These are phyloP conservation scores for Ophiostoma perfectum DNA, from an alignment of 2,329 filamentous ascomycete genomes.

Conservation along the genomic window DNA sequence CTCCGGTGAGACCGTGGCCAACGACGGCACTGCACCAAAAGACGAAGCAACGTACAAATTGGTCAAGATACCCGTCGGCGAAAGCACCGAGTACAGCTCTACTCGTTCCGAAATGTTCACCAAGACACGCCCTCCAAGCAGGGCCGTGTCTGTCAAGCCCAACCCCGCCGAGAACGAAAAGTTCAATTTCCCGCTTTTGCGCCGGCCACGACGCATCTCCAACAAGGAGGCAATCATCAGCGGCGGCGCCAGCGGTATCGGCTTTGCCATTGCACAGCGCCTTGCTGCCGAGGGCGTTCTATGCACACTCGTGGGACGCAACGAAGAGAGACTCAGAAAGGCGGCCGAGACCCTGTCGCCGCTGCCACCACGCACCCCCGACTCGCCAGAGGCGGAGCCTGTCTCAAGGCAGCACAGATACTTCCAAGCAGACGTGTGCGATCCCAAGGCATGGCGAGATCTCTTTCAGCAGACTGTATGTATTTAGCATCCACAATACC, in stretches of 20 bases:
- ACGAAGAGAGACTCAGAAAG: constrained; percentile 39
- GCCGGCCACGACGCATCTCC: constrained; percentile 30
- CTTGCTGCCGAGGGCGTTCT: constrained; percentile 58
- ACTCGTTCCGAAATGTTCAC: neutral
- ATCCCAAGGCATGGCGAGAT: constrained; percentile 25
- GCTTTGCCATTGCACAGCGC: constrained; percentile 59
- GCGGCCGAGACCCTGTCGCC: constrained; percentile 34
- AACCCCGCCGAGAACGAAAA: neutral
- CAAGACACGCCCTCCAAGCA: neutral
- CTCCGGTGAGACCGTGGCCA: neutral
- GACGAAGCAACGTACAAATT: neutral
- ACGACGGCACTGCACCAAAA: neutral
- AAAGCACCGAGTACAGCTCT: neutral
- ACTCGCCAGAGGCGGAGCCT: neutral
- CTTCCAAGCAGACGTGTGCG: constrained; percentile 28
- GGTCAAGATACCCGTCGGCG: neutral
- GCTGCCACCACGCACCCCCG: constrained; percentile 26
- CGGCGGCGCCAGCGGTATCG: constrained; percentile 66
- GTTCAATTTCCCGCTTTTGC: constrained; percentile 32
- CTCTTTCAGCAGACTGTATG: constrained; percentile 15
- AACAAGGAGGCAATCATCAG: constrained; percentile 54
- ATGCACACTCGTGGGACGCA: constrained; percentile 58
- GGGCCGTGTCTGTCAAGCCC: neutral
- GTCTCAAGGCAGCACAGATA: constrained; percentile 17
- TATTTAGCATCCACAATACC: too few relatives aligned